A percentile compares a stretch with the other conserved stretches of the same genome.
Evolutionary conservation across 2,329 filamentous ascomycete species (phyloP).

Genomic region (Hypoxylon sp.): DNA sequence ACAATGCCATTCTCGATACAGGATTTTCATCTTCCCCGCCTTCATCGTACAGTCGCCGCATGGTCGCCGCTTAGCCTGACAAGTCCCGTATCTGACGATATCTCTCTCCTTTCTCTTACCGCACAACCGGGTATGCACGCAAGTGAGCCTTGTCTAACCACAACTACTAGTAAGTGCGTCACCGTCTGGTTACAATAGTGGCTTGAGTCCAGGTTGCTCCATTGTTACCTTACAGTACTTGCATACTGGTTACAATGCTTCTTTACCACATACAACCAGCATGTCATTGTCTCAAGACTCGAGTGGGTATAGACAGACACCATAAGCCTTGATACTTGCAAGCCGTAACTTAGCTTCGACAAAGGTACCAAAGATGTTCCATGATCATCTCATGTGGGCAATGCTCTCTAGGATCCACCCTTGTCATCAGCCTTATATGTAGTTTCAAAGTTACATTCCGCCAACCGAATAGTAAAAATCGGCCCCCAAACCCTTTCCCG

Average conservation of each 20-base stretch:
- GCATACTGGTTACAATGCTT: conserved; percentile 22
- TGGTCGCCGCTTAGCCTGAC: conserved; percentile 16
- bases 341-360: conserved; percentile 22
- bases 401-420: conserved; percentile 25
- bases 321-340: conserved; percentile 29
- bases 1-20: conserved; percentile 12
- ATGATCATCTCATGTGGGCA: conserved; percentile 22
- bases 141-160: conserved; percentile 34
- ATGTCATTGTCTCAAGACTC: conserved; percentile 23
- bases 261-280: conserved; percentile 18
- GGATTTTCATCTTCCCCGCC: conserved; percentile 12
- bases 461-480: conserved; percentile 17
- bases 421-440: conserved; percentile 41
- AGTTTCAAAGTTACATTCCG: conserved; percentile 36
- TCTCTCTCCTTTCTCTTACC: conserved; percentile 18
- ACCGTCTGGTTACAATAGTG: conserved; percentile 37
- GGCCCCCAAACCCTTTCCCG: conserved; percentile 32
- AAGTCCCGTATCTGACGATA: conserved; percentile 24
- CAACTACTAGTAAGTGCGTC: conserved; percentile 30
- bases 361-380: conserved; percentile 27
- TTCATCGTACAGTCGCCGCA: conserved; percentile 11
- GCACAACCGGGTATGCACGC: conserved; percentile 26
- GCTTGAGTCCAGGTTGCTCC: conserved; percentile 41
- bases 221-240: conserved; percentile 39
- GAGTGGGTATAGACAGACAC: conserved; percentile 19